These are phyloP conservation scores for Brettanomyces anomalus DNA, from an alignment of 805 yeast species.

Conservation along the genomic window DNA sequence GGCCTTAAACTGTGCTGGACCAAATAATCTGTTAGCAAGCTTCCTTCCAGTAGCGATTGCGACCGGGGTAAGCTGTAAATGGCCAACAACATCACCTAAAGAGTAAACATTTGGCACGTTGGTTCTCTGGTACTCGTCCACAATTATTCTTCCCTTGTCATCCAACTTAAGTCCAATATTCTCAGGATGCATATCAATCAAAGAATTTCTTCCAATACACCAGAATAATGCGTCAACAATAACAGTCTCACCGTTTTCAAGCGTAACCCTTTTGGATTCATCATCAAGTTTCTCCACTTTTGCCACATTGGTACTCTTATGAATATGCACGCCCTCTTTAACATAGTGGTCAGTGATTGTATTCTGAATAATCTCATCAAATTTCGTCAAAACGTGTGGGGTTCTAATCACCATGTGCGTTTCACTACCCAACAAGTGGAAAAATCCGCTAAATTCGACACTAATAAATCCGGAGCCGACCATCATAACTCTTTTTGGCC, in stretches of 20 bases:
- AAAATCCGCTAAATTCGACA: constrained; percentile 90
- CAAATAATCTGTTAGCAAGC: constrained; percentile 85
- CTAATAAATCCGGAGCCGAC: constrained; percentile 99
- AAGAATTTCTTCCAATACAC: constrained; percentile 89
- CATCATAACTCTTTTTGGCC: constrained; percentile 87
- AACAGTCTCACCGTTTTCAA: constrained; percentile 33
- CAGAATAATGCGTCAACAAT: constrained; percentile 78
- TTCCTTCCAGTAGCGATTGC: constrained; percentile 98
- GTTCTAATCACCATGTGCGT: constrained; percentile 87
- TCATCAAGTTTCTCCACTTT: constrained; percentile 37
- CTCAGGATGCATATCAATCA: constrained; percentile 66
- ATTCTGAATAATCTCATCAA: constrained; percentile 72
- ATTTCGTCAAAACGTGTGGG: constrained; percentile 79
- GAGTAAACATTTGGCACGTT: constrained; percentile 65
- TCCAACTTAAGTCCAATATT: constrained; percentile 62
- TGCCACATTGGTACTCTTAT: constrained; percentile 50
- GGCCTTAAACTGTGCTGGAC: constrained; percentile 57
- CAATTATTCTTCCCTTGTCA: constrained; percentile 54
- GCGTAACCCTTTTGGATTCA: constrained; percentile 41
- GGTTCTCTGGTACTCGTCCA: constrained; percentile 85
- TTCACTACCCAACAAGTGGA: constrained; percentile 79
- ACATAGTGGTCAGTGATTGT: constrained; percentile 75
- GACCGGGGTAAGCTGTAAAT: constrained; percentile 92
- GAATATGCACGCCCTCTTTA: constrained; percentile 73
- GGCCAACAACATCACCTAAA: constrained; percentile 90